Base-by-base conservation (phyloP, 306 rosid species). In the Herpetospermum pedunculosum region DNA sequence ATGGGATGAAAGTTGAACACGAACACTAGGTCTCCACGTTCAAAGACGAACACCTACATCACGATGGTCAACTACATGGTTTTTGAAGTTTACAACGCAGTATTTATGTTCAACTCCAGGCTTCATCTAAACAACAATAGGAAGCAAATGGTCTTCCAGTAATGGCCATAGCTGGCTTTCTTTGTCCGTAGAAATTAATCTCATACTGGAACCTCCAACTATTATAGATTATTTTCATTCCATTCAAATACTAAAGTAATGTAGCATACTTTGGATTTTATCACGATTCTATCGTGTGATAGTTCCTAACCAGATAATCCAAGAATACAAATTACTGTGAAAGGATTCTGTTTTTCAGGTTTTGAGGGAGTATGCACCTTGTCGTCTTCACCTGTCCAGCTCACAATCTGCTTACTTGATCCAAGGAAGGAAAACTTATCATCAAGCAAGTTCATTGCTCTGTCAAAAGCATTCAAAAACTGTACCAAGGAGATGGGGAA, bases 1-100 rank as follows among this genome's bases (percentile, higher is more conserved):
- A 79, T 86, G 26, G 98, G 96, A 81, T 91, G 97, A 82, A 93
- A 93, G 77, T 93, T 93, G 86, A 93, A 93, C 77, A 93, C 97
- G 55, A 91, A 87, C 63, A 93, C 88, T 28, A 93, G 89, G 77
- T 93, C 97, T 48, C 97, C 98, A 40, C 94, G 96, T 84, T 93
- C 98, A 64, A 93, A 93, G 75, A 91, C 90, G 55, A 93, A 86
- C 78, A 93, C 92, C 98, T 93, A 80, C 54, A 79, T 77, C 77
- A 49, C 16, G 80, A 49, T 6, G 0, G 29, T 16, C 34, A 8
- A 9, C 11, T 46, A 47, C 1, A 46, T 16, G 55, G 15, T 3
- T 46, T 63, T 8, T 46, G 10, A 7, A 8, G 41, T 25, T 43
- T 26, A 41, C 4, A 6, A 12, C 46, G 7, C 8, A 70, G 7